These are phyloP conservation scores for Euphorbia celastroides DNA, from an alignment of 441 rosid genomes.

Conservation along the genomic window DNA sequence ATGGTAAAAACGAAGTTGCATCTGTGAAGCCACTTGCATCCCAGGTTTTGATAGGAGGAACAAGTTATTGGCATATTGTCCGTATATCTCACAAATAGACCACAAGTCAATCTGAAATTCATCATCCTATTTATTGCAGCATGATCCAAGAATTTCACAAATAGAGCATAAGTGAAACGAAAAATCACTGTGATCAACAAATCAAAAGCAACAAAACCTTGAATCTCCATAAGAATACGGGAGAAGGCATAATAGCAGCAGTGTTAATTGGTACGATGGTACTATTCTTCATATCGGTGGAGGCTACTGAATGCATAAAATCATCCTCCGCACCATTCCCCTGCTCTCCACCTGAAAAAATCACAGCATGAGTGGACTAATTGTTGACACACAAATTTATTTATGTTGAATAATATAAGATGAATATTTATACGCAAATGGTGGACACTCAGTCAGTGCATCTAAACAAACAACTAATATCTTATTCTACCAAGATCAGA, in stretches of 20 bases:
- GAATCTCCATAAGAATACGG: conserved; percentile 68
- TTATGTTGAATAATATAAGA: not conserved
- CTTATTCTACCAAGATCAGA: conserved; percentile 57
- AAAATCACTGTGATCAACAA: not conserved
- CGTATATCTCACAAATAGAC: too few species aligned
- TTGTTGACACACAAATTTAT: not conserved
- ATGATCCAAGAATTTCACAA: not conserved
- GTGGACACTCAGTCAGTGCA: not conserved
- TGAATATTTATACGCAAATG: not conserved
- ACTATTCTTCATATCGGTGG: conserved; percentile 43
- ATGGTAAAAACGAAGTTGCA: not conserved
- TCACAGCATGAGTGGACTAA: conserved; percentile 18
- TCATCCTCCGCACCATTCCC: conserved; percentile 53
- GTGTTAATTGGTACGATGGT: conserved; percentile 36
- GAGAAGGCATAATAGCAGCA: conserved; percentile 60
- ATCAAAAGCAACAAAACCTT: conserved; percentile 42
- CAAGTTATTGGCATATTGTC: not conserved
- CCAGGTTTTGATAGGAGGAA: not conserved
- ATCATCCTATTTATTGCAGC: not conserved
- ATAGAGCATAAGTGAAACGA: not conserved
- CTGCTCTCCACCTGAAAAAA: conserved; percentile 37
- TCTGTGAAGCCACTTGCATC: not conserved
- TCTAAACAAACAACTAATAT: not conserved
- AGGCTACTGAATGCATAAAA: conserved; percentile 38
- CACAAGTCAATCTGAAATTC: too few species aligned